Evolutionary conservation across 2,329 filamentous ascomycete genomes (phyloP), one percentile per base, ranked within the genome.

Genomic region (Paraconiothyrium brasiliense): DNA sequence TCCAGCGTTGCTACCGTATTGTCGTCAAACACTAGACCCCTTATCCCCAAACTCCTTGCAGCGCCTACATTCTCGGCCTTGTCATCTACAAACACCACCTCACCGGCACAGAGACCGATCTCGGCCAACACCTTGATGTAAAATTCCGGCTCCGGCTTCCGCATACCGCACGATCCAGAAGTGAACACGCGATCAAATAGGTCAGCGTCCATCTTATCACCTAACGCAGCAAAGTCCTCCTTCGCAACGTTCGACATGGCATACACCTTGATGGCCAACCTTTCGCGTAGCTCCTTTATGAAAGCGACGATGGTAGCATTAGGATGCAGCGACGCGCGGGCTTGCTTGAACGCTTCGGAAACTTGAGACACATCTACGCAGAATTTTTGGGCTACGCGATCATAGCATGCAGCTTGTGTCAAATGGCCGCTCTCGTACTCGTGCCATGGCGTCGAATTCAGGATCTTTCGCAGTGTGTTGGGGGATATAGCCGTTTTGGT

Each of bases 181-280:
- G 35, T 39, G 9, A 39, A 39, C 16, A 39, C 9, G 9, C 9
- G n/a, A 9, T 39, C 9, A 10, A 39, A 39, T 11, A 39, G 9
- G 10, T 39, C 3, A 3, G 2, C 10, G 51, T 73, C 70, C 37
- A 69, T 63, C 55, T 66, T 70, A 13, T 50, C 41, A 39, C 56
- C 59, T 5, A 75, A 61, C 16, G 62, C 64, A 2, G 65, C 67
- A 54, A 62, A 65, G 49, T 75, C 73, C 35, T 72, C 69, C 59
- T 66, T 65, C 7, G 67, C 65, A 44, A 75, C 47, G 63, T 75
- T 76, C 9, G 69, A 74, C 69, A 76, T 76, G 35, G 69, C 72
- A 62, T 68, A 70, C 10, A 75, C 56, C 39, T 65, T 48, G 9
- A 70, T 13, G 10, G 22, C 13, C 22, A 35, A 43, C 43, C 68